phyloP scores from a whole-genome alignment of 208 protist genomes.

The Leptomonas seymouri region DNA sequence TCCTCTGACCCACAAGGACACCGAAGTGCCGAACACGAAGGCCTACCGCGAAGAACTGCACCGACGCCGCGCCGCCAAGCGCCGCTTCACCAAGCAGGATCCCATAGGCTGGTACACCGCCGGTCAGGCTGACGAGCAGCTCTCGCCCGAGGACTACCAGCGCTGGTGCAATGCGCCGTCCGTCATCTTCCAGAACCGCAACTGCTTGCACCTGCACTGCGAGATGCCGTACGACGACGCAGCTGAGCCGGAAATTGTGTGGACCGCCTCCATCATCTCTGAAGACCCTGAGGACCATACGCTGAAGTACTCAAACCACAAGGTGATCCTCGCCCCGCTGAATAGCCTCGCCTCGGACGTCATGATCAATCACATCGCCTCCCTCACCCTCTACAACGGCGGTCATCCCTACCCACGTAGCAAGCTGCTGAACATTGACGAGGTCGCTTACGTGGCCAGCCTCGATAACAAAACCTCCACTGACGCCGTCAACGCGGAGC shows the following conservation, averaged over 20 bases:
- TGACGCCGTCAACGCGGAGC: conserved; percentile 39
- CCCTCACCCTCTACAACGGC: conserved; percentile 57
- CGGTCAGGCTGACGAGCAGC: conserved; percentile 28
- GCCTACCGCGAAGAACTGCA: conserved; percentile 42
- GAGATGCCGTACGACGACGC: conserved; percentile 38
- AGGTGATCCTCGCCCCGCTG: conserved; percentile 36
- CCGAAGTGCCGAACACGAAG: conserved; percentile 28
- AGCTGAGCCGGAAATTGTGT: conserved; percentile 37
- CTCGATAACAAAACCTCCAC: conserved; percentile 28
- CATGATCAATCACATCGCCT: conserved; percentile 58
- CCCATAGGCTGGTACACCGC: conserved; percentile 84
- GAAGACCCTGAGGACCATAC: conserved; percentile 33
- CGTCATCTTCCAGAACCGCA: conserved; percentile 36
- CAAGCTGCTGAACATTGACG: conserved; percentile 74
- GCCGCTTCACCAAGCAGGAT: conserved; percentile 45
- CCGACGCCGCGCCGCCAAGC: conserved; percentile 49
- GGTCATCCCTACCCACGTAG: conserved; percentile 42
- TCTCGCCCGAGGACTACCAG: conserved; percentile 43
- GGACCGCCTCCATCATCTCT: conserved; percentile 39
- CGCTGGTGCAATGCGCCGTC: conserved; percentile 61
- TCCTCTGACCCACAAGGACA: conserved; percentile 59
- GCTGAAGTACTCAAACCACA: conserved; percentile 31
- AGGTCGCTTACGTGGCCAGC: conserved; percentile 51
- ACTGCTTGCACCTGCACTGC: conserved; percentile 61
- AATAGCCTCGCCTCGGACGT: conserved; percentile 61